phyloP scores from a whole-genome alignment of 768 basidiomycete species.

The Neoboletus brunneissimus region DNA sequence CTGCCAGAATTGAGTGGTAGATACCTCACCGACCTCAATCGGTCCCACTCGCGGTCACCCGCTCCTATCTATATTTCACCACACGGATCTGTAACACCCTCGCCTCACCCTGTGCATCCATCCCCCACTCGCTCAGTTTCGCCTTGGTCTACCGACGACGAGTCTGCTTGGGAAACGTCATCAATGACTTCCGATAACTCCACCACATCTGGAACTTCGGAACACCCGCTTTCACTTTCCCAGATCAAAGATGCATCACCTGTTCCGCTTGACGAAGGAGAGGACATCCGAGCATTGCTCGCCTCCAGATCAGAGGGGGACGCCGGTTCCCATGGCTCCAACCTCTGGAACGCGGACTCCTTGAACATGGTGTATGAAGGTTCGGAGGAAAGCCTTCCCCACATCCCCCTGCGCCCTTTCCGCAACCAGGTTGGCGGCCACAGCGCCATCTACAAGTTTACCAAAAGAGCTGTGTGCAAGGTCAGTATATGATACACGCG shows the following conservation, averaged over 20 bases:
- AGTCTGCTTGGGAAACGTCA: slow-evolving; percentile 72
- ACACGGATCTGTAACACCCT: slow-evolving; percentile 19
- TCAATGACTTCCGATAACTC: slow-evolving; percentile 62
- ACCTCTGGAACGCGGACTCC: slow-evolving; percentile 32
- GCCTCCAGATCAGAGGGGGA: slow-evolving; percentile 21
- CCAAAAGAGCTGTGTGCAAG: slow-evolving; percentile 97
- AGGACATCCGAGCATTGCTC: slow-evolving; percentile 5
- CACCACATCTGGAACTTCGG: slow-evolving; percentile 46
- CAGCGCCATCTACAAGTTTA: slow-evolving; percentile 96
- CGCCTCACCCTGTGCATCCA: slow-evolving; percentile 15
- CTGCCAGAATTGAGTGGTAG: not conserved
- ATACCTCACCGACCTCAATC: slow-evolving; percentile 7
- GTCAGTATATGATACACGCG: slow-evolving; percentile 43
- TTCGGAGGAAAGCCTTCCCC: slow-evolving; percentile 64
- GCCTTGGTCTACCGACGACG: slow-evolving; percentile 75
- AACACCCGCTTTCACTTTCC: slow-evolving; percentile 30
- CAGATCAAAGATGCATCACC: slow-evolving; percentile 21
- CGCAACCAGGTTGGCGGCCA: slow-evolving; percentile 98
- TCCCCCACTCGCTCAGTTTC: slow-evolving; percentile 37
- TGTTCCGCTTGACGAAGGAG: slow-evolving; percentile 18
- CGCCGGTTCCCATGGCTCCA: not conserved
- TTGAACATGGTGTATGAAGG: slow-evolving; percentile 42
- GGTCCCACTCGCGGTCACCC: slow-evolving; percentile 34
- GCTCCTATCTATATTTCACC: slow-evolving; percentile 38
- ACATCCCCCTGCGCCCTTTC: slow-evolving; percentile 93